Evolutionary conservation across 2,329 filamentous ascomycete species (phyloP), one percentile per base, ranked within the genome.

Genomic region (Diaporthe sp.): DNA sequence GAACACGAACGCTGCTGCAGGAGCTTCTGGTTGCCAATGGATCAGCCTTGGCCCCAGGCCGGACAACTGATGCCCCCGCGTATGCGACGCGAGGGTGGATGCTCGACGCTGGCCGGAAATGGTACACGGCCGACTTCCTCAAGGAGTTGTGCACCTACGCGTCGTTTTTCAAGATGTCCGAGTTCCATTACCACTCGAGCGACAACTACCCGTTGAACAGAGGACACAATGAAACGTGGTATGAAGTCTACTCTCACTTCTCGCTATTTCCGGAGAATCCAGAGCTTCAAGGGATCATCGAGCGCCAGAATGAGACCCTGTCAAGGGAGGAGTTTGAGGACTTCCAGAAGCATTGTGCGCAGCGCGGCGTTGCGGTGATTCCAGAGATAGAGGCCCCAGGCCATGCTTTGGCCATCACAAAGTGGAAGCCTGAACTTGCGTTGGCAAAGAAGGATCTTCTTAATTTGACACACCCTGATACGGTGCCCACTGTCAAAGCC

Each of bases 181-280:
- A 87, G 77, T 88, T 88, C 68, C 87, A 88, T 74, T 87, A 87
- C 77, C 87, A 88, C 77, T 84, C 85, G 9, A 87, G 85, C 78
- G 87, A 88, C 79, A 88, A 88, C 76, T 87, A 87, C 75, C 86
- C 86, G 0, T 77, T 88, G 57, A 88, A 86, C 74, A 83, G 86
- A 10, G 86, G 86, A 1, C 83, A 80, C 65, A 88, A 88, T 69
- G 83, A 85, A 57, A 86, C 86, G 0, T 88, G 86, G 85, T 78
- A 82, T 37, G 76, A 86, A 6, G 85, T 88, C 10, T 88, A 87
- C 76, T 85, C 85, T 0, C 85, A 86, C 59, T 87, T 87, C 74
- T 85, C 83, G 2, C 82, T 87, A 0, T 82, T 80, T 8, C 83
- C 85, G 0, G 82, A 85, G 75, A 34, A 39, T 67, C 70, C 73